Evolutionary conservation across 352 stramenopile genomes (phyloP).

Genomic region (Elongisporangium senticosum): DNA sequence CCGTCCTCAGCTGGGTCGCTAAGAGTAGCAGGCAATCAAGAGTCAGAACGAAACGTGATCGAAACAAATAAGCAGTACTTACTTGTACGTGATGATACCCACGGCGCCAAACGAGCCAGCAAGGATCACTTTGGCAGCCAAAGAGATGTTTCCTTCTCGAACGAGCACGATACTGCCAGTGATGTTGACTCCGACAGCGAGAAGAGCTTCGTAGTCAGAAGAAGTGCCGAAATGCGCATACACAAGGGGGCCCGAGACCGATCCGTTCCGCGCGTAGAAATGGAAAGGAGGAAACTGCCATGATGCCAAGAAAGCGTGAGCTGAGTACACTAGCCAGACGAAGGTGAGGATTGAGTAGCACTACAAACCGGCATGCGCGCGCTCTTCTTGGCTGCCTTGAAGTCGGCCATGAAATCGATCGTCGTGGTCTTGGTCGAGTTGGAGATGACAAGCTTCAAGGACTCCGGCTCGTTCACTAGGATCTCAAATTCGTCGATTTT

Average conservation of each 20-base stretch:
- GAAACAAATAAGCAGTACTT: slow-evolving; percentile 10
- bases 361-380: slow-evolving; percentile 20
- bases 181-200: slow-evolving; percentile 42
- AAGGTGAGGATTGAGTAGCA: not conserved
- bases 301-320: slow-evolving; percentile 17
- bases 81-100: slow-evolving; percentile 77
- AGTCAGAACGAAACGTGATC: not conserved
- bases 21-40: not conserved
- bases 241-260: slow-evolving; percentile 43
- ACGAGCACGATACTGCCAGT: slow-evolving; percentile 50
- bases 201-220: slow-evolving; percentile 58
- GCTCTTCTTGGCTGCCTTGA: slow-evolving; percentile 24
- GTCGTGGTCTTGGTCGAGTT: slow-evolving; percentile 3
- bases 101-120: slow-evolving; percentile 52
- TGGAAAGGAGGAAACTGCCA: slow-evolving; percentile 58
- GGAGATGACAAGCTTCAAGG: slow-evolving; percentile 40
- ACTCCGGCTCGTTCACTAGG: slow-evolving; percentile 64
- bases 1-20: slow-evolving; percentile 72
- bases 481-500: slow-evolving; percentile 85
- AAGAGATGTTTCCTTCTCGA: slow-evolving; percentile 53
- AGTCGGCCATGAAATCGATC: slow-evolving; percentile 26
- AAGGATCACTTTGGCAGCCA: slow-evolving; percentile 67
- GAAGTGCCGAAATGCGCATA: slow-evolving; percentile 74
- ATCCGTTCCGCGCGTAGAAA: slow-evolving; percentile 79
- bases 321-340: slow-evolving; percentile 7